Evolutionary conservation across 108 stramenopile genomes (phyloP).

Genomic region (Skeletonema menzelii): DNA sequence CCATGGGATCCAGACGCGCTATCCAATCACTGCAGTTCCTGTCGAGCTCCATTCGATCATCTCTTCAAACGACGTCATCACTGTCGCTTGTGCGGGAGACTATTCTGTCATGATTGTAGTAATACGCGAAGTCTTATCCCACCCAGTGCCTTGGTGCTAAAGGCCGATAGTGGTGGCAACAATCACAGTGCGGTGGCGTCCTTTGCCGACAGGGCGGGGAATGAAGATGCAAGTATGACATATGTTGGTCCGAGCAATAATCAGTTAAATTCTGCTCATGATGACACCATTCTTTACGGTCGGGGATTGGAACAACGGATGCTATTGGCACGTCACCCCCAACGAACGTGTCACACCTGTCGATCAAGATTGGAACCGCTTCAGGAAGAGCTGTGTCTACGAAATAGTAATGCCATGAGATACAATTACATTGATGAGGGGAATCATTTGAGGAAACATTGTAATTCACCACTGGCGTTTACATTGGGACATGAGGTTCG

Average conservation of each 20-base stretch:
- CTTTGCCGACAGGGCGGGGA: neutral
- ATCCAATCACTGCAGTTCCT: constrained; percentile 50
- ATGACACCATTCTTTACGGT: constrained; percentile 62
- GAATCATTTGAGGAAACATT: constrained; percentile 52
- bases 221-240: constrained; percentile 10
- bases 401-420: constrained; percentile 80
- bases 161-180: constrained; percentile 30
- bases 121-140: constrained; percentile 67
- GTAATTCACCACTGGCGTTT: constrained; percentile 85
- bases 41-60: constrained; percentile 57
- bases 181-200: constrained; percentile 8
- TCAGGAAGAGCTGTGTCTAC: constrained; percentile 68
- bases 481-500: constrained; percentile 91
- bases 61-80: constrained; percentile 81
- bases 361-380: constrained; percentile 53
- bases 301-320: constrained; percentile 74
- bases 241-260: neutral
- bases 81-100: constrained; percentile 84
- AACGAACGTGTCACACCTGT: constrained; percentile 67
- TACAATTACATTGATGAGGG: constrained; percentile 86
- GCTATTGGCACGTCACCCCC: constrained; percentile 62
- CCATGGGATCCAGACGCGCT: constrained; percentile 70
- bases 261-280: constrained; percentile 3
- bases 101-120: constrained; percentile 79
- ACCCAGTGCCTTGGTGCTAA: constrained; percentile 69